Percentiles rank a stretch among this genome's conserved stretches.
phyloP scores from a whole-genome alignment of 148 eudicot genomes.

The Camellia japonica region DNA sequence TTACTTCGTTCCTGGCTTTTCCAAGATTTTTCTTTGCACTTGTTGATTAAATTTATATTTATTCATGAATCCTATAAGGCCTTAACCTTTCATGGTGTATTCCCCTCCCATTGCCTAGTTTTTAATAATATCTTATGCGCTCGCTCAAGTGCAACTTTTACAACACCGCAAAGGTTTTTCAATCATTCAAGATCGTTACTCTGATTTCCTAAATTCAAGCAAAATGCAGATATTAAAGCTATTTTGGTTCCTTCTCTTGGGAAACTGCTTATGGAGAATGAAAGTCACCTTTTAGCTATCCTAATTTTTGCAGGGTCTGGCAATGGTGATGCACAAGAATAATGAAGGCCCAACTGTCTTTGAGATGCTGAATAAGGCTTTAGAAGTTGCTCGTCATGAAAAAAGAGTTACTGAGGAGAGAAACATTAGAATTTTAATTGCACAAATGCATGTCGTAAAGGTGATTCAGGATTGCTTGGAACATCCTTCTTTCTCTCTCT shows the following conservation, averaged over 20 bases:
- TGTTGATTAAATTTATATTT: background rate
- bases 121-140: background rate
- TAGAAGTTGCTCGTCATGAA: conserved; percentile 55
- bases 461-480: conserved; percentile 31
- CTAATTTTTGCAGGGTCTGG: conserved; percentile 62
- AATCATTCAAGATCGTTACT: background rate
- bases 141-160: background rate
- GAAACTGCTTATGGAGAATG: conserved; percentile 5
- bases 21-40: background rate
- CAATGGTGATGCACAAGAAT: conserved; percentile 98
- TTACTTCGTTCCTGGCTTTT: background rate
- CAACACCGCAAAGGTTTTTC: background rate
- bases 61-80: background rate
- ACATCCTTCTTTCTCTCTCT: background rate
- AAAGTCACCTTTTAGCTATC: background rate
- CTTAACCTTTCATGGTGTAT: background rate
- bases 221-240: background rate
- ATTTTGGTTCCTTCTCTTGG: conserved; percentile 6
- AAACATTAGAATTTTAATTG: conserved; percentile 79
- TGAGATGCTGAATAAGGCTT: conserved; percentile 71
- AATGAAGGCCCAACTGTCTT: conserved; percentile 81
- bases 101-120: background rate
- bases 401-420: conserved; percentile 78
- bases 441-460: conserved; percentile 85
- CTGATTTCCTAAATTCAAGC: background rate